Conservation (phyloP, 2,329 filamentous ascomycete species). For the Phaeophleospora eucalypticola region DNA sequence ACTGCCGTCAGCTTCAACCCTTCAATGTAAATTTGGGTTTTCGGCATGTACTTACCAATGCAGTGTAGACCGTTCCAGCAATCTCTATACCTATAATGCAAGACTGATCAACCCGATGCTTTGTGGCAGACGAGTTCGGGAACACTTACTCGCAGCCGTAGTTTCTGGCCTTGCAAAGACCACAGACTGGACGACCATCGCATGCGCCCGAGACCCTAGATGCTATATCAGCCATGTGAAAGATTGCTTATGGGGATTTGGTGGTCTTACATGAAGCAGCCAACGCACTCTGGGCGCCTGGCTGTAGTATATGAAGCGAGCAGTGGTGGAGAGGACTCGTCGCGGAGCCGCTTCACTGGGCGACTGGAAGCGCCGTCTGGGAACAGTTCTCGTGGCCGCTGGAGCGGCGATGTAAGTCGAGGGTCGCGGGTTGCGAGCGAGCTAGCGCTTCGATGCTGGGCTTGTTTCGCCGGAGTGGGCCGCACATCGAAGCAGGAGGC, state of each 20-base stretch:
- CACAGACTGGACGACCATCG: constrained; percentile 4
- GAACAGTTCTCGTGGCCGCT: constrained; percentile 1
- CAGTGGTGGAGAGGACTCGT: constrained; percentile 1
- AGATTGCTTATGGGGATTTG: not conserved
- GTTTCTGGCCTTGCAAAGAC: constrained; percentile 1
- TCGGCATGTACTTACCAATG: not conserved
- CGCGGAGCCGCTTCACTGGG: not conserved
- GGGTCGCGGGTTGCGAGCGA: not conserved
- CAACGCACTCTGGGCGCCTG: constrained; percentile 4
- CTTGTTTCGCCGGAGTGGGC: not conserved
- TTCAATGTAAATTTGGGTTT: not conserved
- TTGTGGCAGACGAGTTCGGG: no score
- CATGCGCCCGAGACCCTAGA: not conserved
- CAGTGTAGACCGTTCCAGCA: constrained; percentile 6
- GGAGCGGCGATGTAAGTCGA: constrained; percentile 1
- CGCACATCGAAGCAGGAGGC: not conserved
- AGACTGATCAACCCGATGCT: no score
- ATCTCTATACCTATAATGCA: constrained; percentile 3
- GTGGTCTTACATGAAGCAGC: constrained; percentile 4
- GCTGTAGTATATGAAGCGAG: not conserved
- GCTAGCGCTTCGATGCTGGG: not conserved
- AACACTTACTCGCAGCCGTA: constrained; percentile 7
- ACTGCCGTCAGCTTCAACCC: not conserved
- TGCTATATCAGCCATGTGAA: not conserved
- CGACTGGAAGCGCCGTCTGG: not conserved